These are phyloP conservation scores for Catharanthus roseus DNA, from an alignment of 257 asterid genomes.

Conservation along the genomic window DNA sequence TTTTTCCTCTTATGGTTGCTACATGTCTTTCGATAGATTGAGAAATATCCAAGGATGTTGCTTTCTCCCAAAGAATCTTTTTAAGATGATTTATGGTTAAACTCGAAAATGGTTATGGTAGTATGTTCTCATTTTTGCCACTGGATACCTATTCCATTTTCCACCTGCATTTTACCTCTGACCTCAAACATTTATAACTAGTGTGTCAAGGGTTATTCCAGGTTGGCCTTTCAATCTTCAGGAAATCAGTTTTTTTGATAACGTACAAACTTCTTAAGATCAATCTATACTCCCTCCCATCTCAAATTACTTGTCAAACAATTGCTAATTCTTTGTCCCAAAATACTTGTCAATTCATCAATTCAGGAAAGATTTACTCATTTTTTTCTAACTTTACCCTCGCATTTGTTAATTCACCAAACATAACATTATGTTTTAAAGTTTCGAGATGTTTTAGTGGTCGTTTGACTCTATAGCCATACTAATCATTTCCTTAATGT, in stretches of 20 bases:
- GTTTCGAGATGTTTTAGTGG: too few relatives aligned
- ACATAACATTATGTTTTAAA: too few relatives aligned
- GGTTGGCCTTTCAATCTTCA: background rate
- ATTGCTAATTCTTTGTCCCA: too few relatives aligned
- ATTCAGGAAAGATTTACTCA: too few relatives aligned
- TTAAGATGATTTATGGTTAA: background rate
- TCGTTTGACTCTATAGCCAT: too few relatives aligned
- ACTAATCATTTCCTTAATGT: too few relatives aligned
- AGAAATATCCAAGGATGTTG: background rate
- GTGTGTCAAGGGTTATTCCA: background rate
- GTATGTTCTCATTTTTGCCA: background rate
- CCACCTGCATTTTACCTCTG: background rate
- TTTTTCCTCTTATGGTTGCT: background rate
- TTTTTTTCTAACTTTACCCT: too few relatives aligned
- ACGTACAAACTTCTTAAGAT: background rate
- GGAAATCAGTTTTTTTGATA: background rate
- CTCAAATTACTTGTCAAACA: too few relatives aligned
- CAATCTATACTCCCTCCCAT: background rate
- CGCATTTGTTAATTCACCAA: too few relatives aligned
- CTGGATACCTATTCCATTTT: background rate
- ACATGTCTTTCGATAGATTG: background rate
- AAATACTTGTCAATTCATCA: too few relatives aligned
- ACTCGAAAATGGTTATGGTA: background rate
- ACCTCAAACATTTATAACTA: background rate
- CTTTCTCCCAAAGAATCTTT: background rate